Conservation (phyloP, 192 early-diverging fungal species). For the Gonapodya prolifera region DNA sequence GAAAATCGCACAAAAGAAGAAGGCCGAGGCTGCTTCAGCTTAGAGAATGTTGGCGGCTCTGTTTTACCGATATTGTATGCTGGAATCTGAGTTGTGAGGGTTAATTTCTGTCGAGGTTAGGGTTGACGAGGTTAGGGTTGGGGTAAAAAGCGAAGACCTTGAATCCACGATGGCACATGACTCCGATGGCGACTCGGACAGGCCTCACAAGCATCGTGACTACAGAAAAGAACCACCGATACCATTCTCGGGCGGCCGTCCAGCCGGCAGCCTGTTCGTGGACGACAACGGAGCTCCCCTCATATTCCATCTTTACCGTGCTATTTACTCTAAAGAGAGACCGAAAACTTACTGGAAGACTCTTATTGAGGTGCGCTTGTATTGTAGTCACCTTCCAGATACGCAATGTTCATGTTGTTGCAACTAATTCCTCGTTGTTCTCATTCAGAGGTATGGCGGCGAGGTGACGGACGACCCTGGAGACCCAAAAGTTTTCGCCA, state of each 20-base stretch:
- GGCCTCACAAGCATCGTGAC: background rate
- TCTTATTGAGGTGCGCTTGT: background rate
- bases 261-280: background rate
- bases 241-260: background rate
- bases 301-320: background rate
- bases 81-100: no score
- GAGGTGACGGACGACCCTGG: background rate
- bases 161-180: background rate
- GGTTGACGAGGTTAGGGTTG: background rate
- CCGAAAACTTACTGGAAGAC: background rate
- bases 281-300: background rate
- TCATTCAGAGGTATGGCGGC: background rate
- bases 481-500: background rate
- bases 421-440: no score
- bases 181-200: background rate
- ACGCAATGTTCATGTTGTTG: no score
- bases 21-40: conserved; percentile 1
- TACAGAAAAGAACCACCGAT: background rate
- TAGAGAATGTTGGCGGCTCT: no score
- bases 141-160: background rate
- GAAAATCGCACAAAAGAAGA: conserved; percentile 22
- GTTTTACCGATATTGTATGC: no score
- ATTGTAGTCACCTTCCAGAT: no score
- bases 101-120: background rate
- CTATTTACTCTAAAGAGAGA: background rate